Evolutionary conservation across 169 alveolate genomes (phyloP), one percentile per base, ranked within the genome.

Genomic region (Plasmodium billcollinsi): DNA sequence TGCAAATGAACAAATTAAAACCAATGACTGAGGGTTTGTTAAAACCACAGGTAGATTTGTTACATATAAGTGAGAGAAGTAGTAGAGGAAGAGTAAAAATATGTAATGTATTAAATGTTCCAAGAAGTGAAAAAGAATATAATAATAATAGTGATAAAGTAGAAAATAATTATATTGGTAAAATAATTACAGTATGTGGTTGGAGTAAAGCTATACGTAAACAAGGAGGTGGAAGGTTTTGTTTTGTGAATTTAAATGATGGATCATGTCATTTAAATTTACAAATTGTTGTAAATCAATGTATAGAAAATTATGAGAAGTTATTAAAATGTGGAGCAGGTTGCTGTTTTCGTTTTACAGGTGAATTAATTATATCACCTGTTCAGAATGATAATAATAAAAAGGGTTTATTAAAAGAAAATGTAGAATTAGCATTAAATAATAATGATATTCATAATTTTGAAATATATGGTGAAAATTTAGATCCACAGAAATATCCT

Each of bases 121-220:
- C 91, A 26, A 69, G 33, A 69, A 83, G 85, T 26, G 91, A 83
- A 83, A 12, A n/a, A 2, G 85, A 69, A 58, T 83, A 29, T 67
- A 69, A 69, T 56, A 73, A 83, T 24, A 8, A 65, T 47, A 14
- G 65, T 6, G 65, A 74, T 4, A 76, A 88, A 56, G 47, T 39
- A 39, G 47, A 39, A 39, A 88, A 89, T 62, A 72, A 18, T 9
- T 69, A 88, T 76, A 88, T 94, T 54, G 96, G 94, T 33, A 88
- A 95, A 74, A 66, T 76, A 21, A 83, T 97, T 5, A 95, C 95
- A 2, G 97, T 97, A 26, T 96, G 97, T 58, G 99, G 99, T 20
- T 99, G 99, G 99, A 97, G 98, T 45, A 97, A 97, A 88, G 96
- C 99, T 0, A 94, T 96, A 15, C 93, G 99, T 62, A 95, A 92